These are phyloP conservation scores for Prasinococcaceae sp. DNA, from an alignment of 139 green algal genomes.

Conservation along the genomic window DNA sequence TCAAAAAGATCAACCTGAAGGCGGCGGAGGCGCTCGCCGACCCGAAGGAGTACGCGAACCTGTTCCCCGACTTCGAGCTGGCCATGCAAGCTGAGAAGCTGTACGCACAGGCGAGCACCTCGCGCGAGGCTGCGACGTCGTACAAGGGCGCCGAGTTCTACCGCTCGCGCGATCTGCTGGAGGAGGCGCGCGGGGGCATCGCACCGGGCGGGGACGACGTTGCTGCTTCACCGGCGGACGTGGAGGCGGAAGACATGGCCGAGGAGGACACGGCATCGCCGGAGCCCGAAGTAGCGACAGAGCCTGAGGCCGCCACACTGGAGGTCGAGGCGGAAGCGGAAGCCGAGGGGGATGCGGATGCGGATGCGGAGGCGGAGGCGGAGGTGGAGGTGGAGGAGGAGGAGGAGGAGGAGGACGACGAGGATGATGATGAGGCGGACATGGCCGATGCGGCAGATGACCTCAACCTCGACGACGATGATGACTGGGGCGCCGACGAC, in stretches of 20 bases:
- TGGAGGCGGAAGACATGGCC: slow-evolving; percentile 2
- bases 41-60: slow-evolving; percentile 83
- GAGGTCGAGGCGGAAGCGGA: not conserved
- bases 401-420: slow-evolving; percentile 4
- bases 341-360: not conserved
- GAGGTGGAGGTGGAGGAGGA: slow-evolving; percentile 1
- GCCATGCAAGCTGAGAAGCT: slow-evolving; percentile 51
- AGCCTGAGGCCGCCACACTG: not conserved
- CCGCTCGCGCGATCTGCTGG: not conserved
- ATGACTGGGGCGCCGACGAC: not conserved
- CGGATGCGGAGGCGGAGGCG: not conserved
- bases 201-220: not conserved
- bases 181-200: not conserved
- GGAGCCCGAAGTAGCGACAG: not conserved
- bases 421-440: not conserved
- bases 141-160: not conserved
- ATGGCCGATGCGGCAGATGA: not conserved
- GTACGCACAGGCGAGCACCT: not conserved
- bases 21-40: slow-evolving; percentile 90
- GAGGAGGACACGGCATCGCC: not conserved
- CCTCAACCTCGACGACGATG: not conserved
- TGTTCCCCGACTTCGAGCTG: slow-evolving; percentile 81
- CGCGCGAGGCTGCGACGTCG: not conserved
- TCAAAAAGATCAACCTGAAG: slow-evolving; percentile 75
- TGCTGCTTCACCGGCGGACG: not conserved